Conservation (phyloP, 345 rosid genomes). For the Brassica juncea region DNA sequence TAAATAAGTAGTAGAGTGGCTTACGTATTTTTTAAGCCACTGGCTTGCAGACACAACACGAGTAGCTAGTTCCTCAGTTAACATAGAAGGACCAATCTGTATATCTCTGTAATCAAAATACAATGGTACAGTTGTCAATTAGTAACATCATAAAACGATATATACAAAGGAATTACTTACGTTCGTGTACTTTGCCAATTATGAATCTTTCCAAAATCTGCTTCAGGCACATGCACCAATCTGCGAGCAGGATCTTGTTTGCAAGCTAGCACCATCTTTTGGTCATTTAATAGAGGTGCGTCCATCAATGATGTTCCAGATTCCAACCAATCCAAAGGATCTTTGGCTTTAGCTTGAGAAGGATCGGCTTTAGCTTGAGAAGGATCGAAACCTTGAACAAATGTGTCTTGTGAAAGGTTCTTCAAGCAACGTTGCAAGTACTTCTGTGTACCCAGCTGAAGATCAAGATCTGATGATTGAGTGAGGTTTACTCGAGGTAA, state of each 20-base stretch:
- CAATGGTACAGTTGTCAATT: not conserved
- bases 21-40: not conserved
- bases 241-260: not conserved
- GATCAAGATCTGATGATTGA: not conserved
- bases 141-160: not conserved
- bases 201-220: too few species aligned
- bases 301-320: not conserved
- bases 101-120: not conserved
- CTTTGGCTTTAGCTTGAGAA: not conserved
- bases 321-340: not conserved
- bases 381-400: not conserved
- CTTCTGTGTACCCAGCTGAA: not conserved
- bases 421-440: not conserved
- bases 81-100: not conserved
- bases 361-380: not conserved
- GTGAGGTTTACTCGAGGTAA: not conserved
- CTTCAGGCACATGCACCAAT: too few species aligned
- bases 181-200: too few species aligned
- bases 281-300: not conserved
- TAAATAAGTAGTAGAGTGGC: not conserved
- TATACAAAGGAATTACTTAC: too few species aligned
- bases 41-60: not conserved
- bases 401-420: not conserved
- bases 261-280: not conserved
- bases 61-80: not conserved